A percentile compares a stretch with the other conserved stretches of the same genome.
Conservation (phyloP, 345 rosid genomes). For the Trapa incisa region DNA sequence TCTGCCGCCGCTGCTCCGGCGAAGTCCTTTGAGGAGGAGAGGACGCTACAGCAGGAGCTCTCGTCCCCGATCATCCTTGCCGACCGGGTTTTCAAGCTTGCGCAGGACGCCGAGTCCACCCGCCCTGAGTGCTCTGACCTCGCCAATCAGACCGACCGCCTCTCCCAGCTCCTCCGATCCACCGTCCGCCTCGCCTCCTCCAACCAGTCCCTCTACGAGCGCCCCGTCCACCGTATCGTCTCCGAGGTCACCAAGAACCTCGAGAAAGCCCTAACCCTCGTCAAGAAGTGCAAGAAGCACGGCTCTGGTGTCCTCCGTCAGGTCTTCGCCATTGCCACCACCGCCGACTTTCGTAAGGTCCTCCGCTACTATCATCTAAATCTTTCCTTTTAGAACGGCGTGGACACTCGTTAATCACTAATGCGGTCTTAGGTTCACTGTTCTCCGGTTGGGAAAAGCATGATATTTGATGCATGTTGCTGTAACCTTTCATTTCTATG, state of each 20-base stretch:
- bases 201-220: constrained; percentile 11
- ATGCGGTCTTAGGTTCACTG: neutral
- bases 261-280: constrained; percentile 13
- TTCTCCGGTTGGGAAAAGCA: too few relatives aligned
- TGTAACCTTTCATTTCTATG: too few relatives aligned
- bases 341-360: constrained; percentile 13
- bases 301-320: constrained; percentile 11
- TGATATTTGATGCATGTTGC: too few relatives aligned
- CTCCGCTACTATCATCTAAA: neutral
- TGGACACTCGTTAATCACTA: neutral
- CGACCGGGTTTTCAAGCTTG: constrained; percentile 31
- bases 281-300: constrained; percentile 11
- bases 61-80: constrained; percentile 30
- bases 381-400: neutral
- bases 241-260: constrained; percentile 13
- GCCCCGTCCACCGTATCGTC: constrained; percentile 17
- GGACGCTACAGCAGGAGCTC: constrained; percentile 24
- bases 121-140: constrained; percentile 43
- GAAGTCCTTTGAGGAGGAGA: constrained; percentile 10
- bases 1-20: constrained; percentile 4
- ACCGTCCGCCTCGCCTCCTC: constrained; percentile 37
- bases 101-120: constrained; percentile 35
- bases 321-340: constrained; percentile 16
- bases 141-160: constrained; percentile 45
- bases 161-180: constrained; percentile 54